Base-by-base conservation (phyloP, 768 basidiomycete species). In the Mycena epipterygia region DNA sequence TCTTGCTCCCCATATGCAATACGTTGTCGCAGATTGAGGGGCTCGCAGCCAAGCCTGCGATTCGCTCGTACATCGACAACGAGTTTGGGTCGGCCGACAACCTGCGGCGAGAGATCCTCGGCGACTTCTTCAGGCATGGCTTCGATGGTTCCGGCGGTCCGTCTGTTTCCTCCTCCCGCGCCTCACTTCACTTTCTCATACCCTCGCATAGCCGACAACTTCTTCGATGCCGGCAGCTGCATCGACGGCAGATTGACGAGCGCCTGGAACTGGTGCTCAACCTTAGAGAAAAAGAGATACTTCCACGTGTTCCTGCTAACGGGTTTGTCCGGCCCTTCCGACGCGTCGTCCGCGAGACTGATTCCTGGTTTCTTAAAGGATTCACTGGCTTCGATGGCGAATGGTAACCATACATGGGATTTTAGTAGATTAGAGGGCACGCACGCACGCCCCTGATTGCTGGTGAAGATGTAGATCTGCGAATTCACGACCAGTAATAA, bases 201-300 rank as follows among this genome's bases (percentile, higher is more conserved):
- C 42, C 12, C 23, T 4, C 3, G 4, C 48, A 21, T 39, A n/a
- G 95, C 94, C 4, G 94, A 95, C 76, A 95, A 94, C 79, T 95
- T 94, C 83, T 95, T 92, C 77, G 94, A 95, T 77, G 95, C 94
- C 42, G 94, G 95, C 21, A 94, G 92, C 71, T 89, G 88, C 73
- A 95, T 95, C 73, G 94, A 95, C 75, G 94, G 94, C 16, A 87
- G 95, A 5, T 80, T 96, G 75, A 96, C 95, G 33, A 95, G 93
- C 78, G 95, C 95, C 5, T 96, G 95, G 95, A 95, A 96, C 78
- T 96, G 95, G 95, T 96, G 95, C 81, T 90, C 91, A 56, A 86
- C 85, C 52, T 79, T 96, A 73, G 95, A 95, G 84, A 96, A 95
- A 84, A 96, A 96, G 82, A 84, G 90, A 56, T 96, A 90, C 77